phyloP scores from a whole-genome alignment of 805 yeast genomes.

The Saccharomycopsis fibuligera region DNA sequence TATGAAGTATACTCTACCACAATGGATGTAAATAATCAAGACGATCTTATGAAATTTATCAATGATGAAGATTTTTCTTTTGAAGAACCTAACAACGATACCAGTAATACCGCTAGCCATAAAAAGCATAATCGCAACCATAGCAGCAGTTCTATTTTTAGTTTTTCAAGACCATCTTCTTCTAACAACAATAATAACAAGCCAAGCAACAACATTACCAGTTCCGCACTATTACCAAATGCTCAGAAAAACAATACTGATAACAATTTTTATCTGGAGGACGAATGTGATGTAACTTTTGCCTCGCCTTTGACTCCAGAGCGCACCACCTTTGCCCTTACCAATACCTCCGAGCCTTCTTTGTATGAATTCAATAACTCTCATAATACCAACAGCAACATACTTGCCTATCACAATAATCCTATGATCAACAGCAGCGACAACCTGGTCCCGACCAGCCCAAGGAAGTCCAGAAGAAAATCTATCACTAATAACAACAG shows the following conservation, averaged over 20 bases:
- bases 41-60: not conserved
- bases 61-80: not conserved
- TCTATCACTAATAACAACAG: too few relatives aligned
- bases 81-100: not conserved
- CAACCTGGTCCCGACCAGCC: too few relatives aligned
- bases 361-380: conserved; percentile 2
- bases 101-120: not conserved
- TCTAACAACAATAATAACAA: not conserved
- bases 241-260: not conserved
- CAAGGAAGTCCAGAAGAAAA: too few relatives aligned
- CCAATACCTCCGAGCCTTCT: conserved; percentile 2
- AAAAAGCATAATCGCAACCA: not conserved
- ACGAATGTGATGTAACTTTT: not conserved
- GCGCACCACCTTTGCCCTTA: conserved; percentile 5
- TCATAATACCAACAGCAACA: not conserved
- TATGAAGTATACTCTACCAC: not conserved
- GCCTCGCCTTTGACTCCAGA: conserved; percentile 14
- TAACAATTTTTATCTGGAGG: not conserved
- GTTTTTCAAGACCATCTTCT: too few relatives aligned
- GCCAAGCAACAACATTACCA: not conserved
- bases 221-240: too few relatives aligned
- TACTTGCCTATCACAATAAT: too few relatives aligned
- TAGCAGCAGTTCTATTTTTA: too few relatives aligned
- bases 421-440: too few relatives aligned
- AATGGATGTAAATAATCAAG: not conserved